Percentiles rank a stretch among this genome's conserved stretches.
Conservation (phyloP, 179 eudicot genomes). For the Silene vulgaris region DNA sequence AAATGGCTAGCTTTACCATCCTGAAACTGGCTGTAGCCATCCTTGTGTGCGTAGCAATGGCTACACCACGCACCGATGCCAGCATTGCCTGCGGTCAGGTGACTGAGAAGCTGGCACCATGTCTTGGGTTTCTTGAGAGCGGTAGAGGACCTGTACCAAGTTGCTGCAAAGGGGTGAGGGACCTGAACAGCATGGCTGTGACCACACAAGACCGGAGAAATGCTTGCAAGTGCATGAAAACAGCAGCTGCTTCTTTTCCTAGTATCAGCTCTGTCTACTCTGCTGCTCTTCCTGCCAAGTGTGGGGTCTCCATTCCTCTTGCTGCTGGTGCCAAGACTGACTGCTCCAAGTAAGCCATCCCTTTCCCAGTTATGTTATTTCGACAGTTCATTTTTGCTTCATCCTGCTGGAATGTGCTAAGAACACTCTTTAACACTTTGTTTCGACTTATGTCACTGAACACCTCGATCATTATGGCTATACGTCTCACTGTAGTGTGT, state of each 20-base stretch:
- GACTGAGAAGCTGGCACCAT: not conserved
- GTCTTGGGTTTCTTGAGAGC: not conserved
- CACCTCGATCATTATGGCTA: not conserved
- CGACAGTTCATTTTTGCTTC: not conserved
- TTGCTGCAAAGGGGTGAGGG: not conserved
- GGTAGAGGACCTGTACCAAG: not conserved
- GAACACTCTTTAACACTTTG: not conserved
- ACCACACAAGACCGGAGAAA: not conserved
- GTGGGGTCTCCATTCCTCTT: not conserved
- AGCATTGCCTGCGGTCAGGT: not conserved
- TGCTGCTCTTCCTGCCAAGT: not conserved
- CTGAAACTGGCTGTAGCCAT: not conserved
- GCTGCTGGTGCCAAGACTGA: not conserved
- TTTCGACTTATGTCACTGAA: too few species aligned
- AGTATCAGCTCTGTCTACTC: not conserved
- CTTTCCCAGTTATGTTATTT: not conserved
- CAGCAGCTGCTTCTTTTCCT: not conserved
- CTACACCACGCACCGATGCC: not conserved
- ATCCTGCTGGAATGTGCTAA: not conserved
- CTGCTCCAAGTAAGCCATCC: not conserved
- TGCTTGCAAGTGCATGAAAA: not conserved
- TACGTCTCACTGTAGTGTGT: not conserved
- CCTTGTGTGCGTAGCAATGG: not conserved
- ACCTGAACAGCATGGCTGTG: not conserved
- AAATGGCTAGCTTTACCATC: not conserved